These are phyloP conservation scores for Pigoraptor vietnamica DNA, from an alignment of 78 protist species.

Conservation along the genomic window DNA sequence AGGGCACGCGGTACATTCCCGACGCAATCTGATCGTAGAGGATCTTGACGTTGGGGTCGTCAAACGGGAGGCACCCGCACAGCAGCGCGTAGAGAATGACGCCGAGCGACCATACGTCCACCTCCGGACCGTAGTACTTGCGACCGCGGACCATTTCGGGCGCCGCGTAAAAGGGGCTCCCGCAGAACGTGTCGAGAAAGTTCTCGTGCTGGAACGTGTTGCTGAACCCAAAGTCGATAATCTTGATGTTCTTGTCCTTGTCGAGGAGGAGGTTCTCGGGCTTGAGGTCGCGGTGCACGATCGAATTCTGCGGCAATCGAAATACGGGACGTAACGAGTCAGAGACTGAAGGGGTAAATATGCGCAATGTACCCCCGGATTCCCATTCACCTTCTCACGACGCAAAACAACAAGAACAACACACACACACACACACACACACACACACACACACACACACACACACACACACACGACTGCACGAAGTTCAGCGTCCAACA, in stretches of 20 bases:
- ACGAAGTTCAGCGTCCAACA: no score
- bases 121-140: slow-evolving; percentile 34
- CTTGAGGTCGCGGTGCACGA: slow-evolving; percentile 81
- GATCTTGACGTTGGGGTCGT: slow-evolving; percentile 83
- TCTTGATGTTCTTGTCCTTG: slow-evolving; percentile 54
- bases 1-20: slow-evolving; percentile 52
- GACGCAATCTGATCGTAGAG: slow-evolving; percentile 84
- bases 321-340: no score
- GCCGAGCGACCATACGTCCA: slow-evolving; percentile 11
- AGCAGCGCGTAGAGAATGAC: slow-evolving; percentile 92
- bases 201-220: neutral
- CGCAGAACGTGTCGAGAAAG: slow-evolving; percentile 37
- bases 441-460: no score
- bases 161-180: slow-evolving; percentile 63
- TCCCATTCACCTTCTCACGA: no score
- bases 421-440: no score
- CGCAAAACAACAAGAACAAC: no score
- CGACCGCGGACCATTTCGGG: slow-evolving; percentile 65
- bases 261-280: slow-evolving; percentile 80
- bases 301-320: slow-evolving; percentile 4
- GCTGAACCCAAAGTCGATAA: slow-evolving; percentile 81
- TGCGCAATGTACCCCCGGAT: no score
- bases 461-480: no score
- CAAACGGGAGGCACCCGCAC: slow-evolving; percentile 96
- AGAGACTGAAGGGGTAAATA: no score